Evolutionary conservation across 139 green algal species (phyloP), one percentile per base, ranked within the genome.

Genomic region (Micractinium conductrix): DNA sequence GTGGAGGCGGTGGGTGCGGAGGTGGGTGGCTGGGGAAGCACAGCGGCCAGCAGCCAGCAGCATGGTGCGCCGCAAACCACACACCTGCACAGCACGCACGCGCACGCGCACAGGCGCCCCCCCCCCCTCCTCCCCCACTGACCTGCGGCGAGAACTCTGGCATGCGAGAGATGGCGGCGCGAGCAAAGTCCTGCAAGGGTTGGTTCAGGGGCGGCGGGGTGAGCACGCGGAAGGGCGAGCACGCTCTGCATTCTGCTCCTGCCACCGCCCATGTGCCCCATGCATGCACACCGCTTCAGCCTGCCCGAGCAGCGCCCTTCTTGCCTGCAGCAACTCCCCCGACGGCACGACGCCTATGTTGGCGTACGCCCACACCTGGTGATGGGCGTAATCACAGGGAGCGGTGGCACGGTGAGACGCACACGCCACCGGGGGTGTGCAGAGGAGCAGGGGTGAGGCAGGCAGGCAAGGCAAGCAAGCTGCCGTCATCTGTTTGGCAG

Each of bases 151-250:
- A 85, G 60, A 90, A 90, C 45, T 90, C 87, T 0, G 45, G 50
- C 70, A 90, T 88, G 44, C 83, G 81, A 3, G 62, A n/a, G 19
- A 83, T 43, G 14, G 83, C 75, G 30, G 53, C 78, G 19, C 72
- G 63, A 22, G 86, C 72, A 86, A 93, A 84, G 58, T 90, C 81
- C 74, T 93, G 76, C 70, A 90, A 78, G 53, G 19, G 26, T 21
- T 16, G 48, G 48, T 58, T 16, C 48, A 16, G 12, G 12, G 48
- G 48, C 48, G 48, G 48, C 12, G 12, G 2, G 28, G 24, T 38
- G 30, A 30, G 14, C 16, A 5, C 17, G 19, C 16, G 55, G 21
- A 53, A 58, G 55, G 55, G 55, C 55, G 16, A 65, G 17, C 16
- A 65, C 5, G 26, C n/a, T n/a, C n/a, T n/a, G n/a, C n/a, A n/a